These are phyloP conservation scores for Daldinia caldariorum DNA, from an alignment of 495 filamentous ascomycete genomes.

Conservation along the genomic window DNA sequence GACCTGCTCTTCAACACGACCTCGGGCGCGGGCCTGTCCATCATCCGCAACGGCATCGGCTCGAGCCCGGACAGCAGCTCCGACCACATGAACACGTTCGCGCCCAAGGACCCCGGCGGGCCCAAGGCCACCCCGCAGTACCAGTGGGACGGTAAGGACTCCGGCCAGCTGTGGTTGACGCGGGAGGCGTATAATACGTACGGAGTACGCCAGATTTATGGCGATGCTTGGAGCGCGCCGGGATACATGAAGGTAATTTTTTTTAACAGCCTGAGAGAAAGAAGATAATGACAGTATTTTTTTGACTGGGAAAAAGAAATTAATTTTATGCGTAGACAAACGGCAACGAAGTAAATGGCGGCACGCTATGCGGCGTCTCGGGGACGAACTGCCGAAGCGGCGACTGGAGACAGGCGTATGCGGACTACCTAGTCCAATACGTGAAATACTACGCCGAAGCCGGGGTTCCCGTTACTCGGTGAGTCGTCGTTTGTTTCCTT, in stretches of 20 bases:
- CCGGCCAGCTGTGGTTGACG: conserved; percentile 62
- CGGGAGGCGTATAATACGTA: conserved; percentile 59
- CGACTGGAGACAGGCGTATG: conserved; percentile 66
- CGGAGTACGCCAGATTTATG: conserved; percentile 63
- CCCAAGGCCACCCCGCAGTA: conserved; percentile 56
- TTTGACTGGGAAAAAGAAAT: background rate
- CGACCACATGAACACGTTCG: conserved; percentile 61
- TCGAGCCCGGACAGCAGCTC: conserved; percentile 55
- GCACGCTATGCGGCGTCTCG: conserved; percentile 63
- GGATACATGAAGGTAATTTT: conserved; percentile 59
- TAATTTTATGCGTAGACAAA: conserved; percentile 47
- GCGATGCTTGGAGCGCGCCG: conserved; percentile 59
- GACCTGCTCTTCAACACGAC: conserved; percentile 64
- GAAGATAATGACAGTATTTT: too few relatives aligned
- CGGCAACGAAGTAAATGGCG: conserved; percentile 59
- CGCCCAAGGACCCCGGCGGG: conserved; percentile 57
- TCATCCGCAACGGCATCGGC: conserved; percentile 67
- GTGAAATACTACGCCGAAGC: conserved; percentile 59
- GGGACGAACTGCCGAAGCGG: conserved; percentile 57
- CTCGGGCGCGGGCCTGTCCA: conserved; percentile 63
- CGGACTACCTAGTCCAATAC: conserved; percentile 64
- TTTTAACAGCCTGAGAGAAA: background rate
- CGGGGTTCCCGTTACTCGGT: conserved; percentile 62
- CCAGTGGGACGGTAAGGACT: conserved; percentile 62
- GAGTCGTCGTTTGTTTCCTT: conserved; percentile 54